Evolutionary conservation across 305 asterid genomes (phyloP).

Genomic region (Plantago coronopus): DNA sequence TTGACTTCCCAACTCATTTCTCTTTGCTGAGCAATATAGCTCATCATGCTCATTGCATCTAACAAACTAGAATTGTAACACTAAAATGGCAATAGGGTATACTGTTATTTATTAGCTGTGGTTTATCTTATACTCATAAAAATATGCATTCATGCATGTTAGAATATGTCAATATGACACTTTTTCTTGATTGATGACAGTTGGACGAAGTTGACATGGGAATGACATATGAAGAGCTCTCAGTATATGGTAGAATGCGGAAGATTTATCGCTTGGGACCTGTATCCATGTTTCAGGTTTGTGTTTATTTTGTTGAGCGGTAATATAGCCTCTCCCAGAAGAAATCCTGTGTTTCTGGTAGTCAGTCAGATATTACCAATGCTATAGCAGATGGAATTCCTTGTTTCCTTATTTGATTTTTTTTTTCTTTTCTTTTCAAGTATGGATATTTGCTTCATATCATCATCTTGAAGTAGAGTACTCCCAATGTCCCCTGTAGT

Average conservation of each 20-base stretch:
- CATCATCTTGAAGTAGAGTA: too few species aligned
- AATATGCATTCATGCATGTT: constrained; percentile 12
- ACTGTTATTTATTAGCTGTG: not conserved
- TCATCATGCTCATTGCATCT: constrained; percentile 2
- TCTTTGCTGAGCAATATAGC: not conserved
- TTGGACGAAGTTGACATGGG: constrained; percentile 99
- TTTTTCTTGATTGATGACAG: constrained; percentile 38
- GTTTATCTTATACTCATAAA: constrained; percentile 11
- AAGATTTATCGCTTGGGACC: constrained; percentile 98
- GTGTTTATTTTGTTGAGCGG: constrained; percentile 15
- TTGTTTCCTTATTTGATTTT: too few species aligned
- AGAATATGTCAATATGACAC: constrained; percentile 19
- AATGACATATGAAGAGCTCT: constrained; percentile 95
- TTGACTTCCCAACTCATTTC: too few species aligned
- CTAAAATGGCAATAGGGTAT: too few species aligned
- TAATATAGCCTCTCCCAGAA: too few species aligned
- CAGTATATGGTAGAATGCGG: constrained; percentile 87
- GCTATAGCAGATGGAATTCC: too few species aligned
- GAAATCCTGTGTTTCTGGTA: too few species aligned
- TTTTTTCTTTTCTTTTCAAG: too few species aligned
- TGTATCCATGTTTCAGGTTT: constrained; percentile 94
- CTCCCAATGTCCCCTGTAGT: too few species aligned
- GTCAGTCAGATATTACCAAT: too few species aligned
- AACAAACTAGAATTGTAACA: too few species aligned
- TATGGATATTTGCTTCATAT: too few species aligned